These are phyloP conservation scores for Gnaphalium uliginosum DNA, from an alignment of 129 eudicot species.

Conservation along the genomic window DNA sequence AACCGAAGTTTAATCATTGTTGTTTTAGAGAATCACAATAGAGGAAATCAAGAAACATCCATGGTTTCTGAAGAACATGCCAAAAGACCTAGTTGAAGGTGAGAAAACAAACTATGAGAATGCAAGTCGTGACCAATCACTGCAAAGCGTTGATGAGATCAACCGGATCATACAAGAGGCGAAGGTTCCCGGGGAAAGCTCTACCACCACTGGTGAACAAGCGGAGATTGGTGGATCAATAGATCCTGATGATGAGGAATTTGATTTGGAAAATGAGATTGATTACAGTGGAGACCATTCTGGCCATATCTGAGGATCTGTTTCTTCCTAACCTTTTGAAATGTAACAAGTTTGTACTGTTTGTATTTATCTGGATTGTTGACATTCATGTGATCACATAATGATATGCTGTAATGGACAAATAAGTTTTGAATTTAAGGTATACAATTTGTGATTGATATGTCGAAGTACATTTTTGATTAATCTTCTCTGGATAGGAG, in stretches of 20 bases:
- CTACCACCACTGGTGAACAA: slow-evolving; percentile 29
- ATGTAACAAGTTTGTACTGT: slow-evolving; percentile 28
- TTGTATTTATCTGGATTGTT: slow-evolving; percentile 6
- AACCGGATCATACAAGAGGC: slow-evolving; percentile 72
- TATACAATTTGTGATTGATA: background rate
- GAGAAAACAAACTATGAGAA: slow-evolving; percentile 53
- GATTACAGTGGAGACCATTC: slow-evolving; percentile 59
- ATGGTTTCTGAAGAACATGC: slow-evolving; percentile 65
- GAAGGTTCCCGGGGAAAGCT: slow-evolving; percentile 50
- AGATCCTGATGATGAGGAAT: slow-evolving; percentile 50
- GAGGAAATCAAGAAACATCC: slow-evolving; percentile 69
- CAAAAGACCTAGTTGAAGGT: slow-evolving; percentile 54
- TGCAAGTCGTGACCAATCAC: slow-evolving; percentile 27
- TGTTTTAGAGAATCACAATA: slow-evolving; percentile 41
- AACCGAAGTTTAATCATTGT: slow-evolving; percentile 6
- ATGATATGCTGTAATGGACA: slow-evolving; percentile 9
- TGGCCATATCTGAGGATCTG: slow-evolving; percentile 11
- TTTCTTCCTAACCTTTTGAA: slow-evolving; percentile 8
- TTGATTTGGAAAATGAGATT: slow-evolving; percentile 61
- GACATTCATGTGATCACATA: slow-evolving; percentile 13
- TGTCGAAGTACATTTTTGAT: background rate
- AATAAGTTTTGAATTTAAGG: slow-evolving; percentile 24
- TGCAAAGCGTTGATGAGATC: slow-evolving; percentile 65
- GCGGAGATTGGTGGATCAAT: slow-evolving; percentile 37
- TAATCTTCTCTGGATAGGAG: background rate